Evolutionary conservation across 1,284 basidiomycete species (phyloP), one percentile per base, ranked within the genome.

Genomic region (Entoloma clypeatum): DNA sequence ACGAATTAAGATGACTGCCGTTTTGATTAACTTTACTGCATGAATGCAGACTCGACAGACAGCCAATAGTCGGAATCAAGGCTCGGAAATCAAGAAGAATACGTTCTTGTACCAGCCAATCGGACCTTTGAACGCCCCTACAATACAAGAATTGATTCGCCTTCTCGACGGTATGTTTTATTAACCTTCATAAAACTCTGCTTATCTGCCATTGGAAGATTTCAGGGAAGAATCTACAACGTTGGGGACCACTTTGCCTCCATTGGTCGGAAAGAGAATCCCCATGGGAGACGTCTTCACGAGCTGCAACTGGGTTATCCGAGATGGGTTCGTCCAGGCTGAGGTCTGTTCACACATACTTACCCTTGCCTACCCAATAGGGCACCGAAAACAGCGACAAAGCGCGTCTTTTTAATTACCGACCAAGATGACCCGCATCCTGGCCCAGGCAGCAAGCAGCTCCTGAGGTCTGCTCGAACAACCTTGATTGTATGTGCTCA

Each of bases 401-500:
- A 95, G 58, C 82, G 94, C 7, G 77, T 98, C 1, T 97, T 98
- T 58, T 72, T 93, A 36, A 86, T 99, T 35, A 98, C 95, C 0
- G 86, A 98, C 58, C 81, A 93, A 49, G 95, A 97, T 56, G 57
- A 73, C 50, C 80, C 75, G 4, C 72, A 77, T 51, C 55, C 69
- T 5, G 71, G 70, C 2, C 53, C 56, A 11, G 64, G 67, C 13
- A 77, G 64, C 53, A 69, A 72, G 31, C 77, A 82, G 39, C 60
- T 87, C 8, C 60, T 76, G 3, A 81, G 71, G 2, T 80, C 84
- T 2, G 81, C 86, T 7, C 69, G 74, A 44, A 88, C 82, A 2
- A 87, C 82, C 2, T 64, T 88, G 39, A 68, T 77, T 23, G 86
- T 86, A 53, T 44, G 74, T n/a, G 55, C 23, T 29, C 10, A 23